Evolutionary conservation across 257 asterid genomes (phyloP), one percentile per base, ranked within the genome.

Genomic region (Leptodermis oblonga): DNA sequence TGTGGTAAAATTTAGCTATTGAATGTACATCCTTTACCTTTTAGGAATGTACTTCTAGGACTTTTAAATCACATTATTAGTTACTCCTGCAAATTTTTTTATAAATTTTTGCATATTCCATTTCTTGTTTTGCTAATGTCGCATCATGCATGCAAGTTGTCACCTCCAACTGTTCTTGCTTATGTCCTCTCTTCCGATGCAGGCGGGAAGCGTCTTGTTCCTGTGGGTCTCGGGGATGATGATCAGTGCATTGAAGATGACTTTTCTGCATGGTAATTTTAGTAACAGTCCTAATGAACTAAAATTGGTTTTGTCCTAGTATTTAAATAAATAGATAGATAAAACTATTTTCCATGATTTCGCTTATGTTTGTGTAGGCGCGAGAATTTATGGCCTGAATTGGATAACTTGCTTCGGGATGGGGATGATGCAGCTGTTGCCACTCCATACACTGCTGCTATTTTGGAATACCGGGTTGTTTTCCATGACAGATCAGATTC

Each of bases 181-280:
- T 33, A 79, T 72, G 67, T 69, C 46, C 69, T 62, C 61, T 30
- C 14, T 43, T 73, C 26, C 43, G 33, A 42, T 30, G 67, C 92
- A 94, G 99, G 99, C 34, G 99, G 89, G 17, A 82, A 91, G 67
- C 82, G 84, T 56, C 84, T 94, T 67, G 88, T 86, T 39, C 83
- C 90, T 22, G 87, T 94, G 84, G 99, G 99, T 79, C 96, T 94
- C 63, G 99, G 99, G 56, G 99, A 94, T 69, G 99, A 94, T 70
- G 99, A 94, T 76, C 99, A 91, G 68, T 89, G 98, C 87, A 94
- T 94, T 75, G 99, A 94, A 86, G 99, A 94, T 83, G 99, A 94
- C 82, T 94, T 91, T 74, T 6, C 95, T 56, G 86, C 96, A 70
- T 94, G 99, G 98, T 94, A 90, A 64, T 58, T 48, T 30, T 17